Evolutionary conservation across 306 rosid species (phyloP).

Genomic region (Prunus dulcis): DNA sequence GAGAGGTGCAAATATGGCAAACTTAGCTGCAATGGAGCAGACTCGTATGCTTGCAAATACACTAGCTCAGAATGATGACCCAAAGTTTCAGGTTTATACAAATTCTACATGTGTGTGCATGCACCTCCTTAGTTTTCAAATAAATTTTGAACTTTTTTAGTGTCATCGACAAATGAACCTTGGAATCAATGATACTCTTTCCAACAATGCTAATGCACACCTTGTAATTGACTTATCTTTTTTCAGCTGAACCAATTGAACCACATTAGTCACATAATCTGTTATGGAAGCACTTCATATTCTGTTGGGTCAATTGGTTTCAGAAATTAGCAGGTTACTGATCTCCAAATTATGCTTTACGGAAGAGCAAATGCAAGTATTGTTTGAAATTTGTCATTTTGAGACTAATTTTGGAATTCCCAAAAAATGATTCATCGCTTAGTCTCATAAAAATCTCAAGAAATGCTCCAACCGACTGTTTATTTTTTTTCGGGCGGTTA

Average conservation of each 20-base stretch:
- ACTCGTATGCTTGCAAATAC: slow-evolving; percentile 96
- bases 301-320: neutral
- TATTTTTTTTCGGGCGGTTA: neutral
- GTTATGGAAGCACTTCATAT: neutral
- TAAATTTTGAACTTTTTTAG: neutral
- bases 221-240: neutral
- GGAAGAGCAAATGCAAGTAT: neutral
- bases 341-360: neutral
- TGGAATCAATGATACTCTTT: neutral
- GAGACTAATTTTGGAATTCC: neutral
- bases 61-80: slow-evolving; percentile 83
- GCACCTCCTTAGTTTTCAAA: neutral
- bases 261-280: neutral
- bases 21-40: slow-evolving; percentile 86
- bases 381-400: neutral
- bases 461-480: neutral
- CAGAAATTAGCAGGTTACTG: neutral
- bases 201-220: neutral
- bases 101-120: neutral
- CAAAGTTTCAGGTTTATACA: slow-evolving; percentile 86
- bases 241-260: neutral
- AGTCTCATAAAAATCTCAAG: neutral
- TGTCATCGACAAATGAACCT: neutral
- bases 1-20: slow-evolving; percentile 60
- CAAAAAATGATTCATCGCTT: neutral